These are phyloP conservation scores for Malassezia equina DNA, from an alignment of 1,284 basidiomycete species.

Conservation along the genomic window DNA sequence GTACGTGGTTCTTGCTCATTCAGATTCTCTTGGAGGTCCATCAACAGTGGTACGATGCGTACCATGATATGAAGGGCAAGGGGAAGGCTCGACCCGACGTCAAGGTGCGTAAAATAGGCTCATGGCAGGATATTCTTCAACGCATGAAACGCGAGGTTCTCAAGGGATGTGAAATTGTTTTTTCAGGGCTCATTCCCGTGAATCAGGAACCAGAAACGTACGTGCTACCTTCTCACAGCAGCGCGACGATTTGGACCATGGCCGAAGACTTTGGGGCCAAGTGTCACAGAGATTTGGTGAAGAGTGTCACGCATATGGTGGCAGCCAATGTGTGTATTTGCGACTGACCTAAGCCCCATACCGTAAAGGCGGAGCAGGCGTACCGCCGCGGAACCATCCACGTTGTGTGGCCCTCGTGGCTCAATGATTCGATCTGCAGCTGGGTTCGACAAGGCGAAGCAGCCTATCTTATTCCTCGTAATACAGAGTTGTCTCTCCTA, in stretches of 20 bases:
- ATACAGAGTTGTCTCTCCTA: not conserved
- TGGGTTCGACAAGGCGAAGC: constrained; percentile 68
- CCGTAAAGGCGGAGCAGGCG: constrained; percentile 77
- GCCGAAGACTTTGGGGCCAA: constrained; percentile 79
- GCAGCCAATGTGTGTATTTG: constrained; percentile 57
- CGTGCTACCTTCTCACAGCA: constrained; percentile 27
- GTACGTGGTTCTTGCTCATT: constrained; percentile 51
- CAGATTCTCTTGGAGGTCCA: constrained; percentile 72
- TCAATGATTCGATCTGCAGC: constrained; percentile 68
- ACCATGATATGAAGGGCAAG: constrained; percentile 17
- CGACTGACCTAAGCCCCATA: constrained; percentile 52
- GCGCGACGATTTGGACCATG: constrained; percentile 75
- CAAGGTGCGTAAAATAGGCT: not conserved
- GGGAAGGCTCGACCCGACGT: constrained; percentile 1
- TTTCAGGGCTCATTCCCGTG: constrained; percentile 86
- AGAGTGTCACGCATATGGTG: constrained; percentile 76
- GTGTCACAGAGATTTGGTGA: constrained; percentile 61
- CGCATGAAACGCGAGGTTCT: constrained; percentile 66
- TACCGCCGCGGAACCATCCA: constrained; percentile 56
- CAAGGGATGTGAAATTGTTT: constrained; percentile 67
- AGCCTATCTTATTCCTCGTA: constrained; percentile 53
- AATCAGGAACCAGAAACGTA: constrained; percentile 62
- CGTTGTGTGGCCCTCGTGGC: constrained; percentile 79
- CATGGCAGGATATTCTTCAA: constrained; percentile 65
- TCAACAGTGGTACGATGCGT: constrained; percentile 57